These are phyloP conservation scores for Anthracocystis walkeri DNA, from an alignment of 1,284 basidiomycete genomes.

Conservation along the genomic window DNA sequence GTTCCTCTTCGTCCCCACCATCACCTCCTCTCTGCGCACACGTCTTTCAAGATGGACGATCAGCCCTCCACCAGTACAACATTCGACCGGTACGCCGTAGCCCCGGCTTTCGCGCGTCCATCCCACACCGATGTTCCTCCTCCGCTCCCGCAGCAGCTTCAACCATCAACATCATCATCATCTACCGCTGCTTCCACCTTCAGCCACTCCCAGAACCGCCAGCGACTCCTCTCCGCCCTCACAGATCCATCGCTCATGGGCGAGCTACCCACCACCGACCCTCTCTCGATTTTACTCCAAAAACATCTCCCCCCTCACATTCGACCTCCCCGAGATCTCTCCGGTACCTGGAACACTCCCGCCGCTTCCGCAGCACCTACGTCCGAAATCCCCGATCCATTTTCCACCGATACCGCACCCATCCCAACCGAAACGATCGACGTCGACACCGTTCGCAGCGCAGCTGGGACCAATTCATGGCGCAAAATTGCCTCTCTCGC, in stretches of 20 bases:
- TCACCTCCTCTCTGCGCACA: not conserved
- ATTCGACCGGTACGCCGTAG: constrained; percentile 21
- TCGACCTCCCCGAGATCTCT: constrained; percentile 41
- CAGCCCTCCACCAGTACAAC: not conserved
- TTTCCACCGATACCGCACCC: not conserved
- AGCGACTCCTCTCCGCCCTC: constrained; percentile 7
- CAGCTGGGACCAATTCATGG: constrained; percentile 36
- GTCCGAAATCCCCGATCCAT: constrained; percentile 19
- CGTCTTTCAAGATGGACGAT: not conserved
- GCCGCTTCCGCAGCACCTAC: not conserved
- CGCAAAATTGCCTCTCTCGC: constrained; percentile 37
- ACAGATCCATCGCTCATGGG: constrained; percentile 23
- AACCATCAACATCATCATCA: not conserved
- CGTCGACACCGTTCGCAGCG: constrained; percentile 15
- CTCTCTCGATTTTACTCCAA: constrained; percentile 35
- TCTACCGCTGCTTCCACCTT: not conserved
- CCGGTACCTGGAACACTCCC: constrained; percentile 26
- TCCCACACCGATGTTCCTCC: not conserved
- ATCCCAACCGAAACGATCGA: not conserved
- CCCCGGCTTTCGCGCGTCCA: constrained; percentile 19
- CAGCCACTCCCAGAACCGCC: too few species aligned
- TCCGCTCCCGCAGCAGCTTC: not conserved
- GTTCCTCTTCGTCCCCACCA: not conserved
- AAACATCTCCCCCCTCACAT: constrained; percentile 48
- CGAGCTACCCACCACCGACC: constrained; percentile 44